Evolutionary conservation across 2,329 filamentous ascomycete genomes (phyloP).

Genomic region (Exophiala dermatitidis): DNA sequence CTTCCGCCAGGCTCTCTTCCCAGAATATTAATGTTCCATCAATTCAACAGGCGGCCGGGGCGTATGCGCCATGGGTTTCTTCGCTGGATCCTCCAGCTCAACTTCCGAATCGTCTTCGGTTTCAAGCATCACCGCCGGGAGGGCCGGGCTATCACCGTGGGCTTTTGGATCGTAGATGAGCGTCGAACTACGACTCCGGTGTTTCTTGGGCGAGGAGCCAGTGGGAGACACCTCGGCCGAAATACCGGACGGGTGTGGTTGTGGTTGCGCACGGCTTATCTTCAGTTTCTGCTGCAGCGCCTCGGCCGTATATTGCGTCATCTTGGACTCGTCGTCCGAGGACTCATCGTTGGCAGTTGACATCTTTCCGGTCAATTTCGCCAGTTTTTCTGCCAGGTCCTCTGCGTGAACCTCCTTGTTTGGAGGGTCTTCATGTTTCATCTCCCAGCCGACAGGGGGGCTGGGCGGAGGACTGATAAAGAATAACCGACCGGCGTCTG

Average conservation of each 20-base stretch:
- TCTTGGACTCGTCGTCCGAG: constrained; percentile 12
- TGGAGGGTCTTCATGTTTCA: constrained; percentile 55
- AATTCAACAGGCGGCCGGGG: constrained; percentile 50
- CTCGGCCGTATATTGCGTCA: constrained; percentile 18
- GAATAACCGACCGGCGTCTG: constrained; percentile 55
- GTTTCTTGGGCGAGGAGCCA: constrained; percentile 29
- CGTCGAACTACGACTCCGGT: constrained; percentile 48
- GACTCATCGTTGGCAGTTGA: constrained; percentile 6
- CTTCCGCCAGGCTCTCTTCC: neutral
- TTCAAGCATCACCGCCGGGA: constrained; percentile 59
- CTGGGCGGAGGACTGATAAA: constrained; percentile 59
- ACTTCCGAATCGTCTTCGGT: constrained; percentile 46
- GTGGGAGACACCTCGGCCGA: constrained; percentile 19
- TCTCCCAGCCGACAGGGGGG: constrained; percentile 59
- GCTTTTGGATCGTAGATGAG: constrained; percentile 58
- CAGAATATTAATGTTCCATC: constrained; percentile 37
- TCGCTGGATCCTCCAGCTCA: constrained; percentile 41
- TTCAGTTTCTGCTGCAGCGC: constrained; percentile 18
- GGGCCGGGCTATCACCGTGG: constrained; percentile 51
- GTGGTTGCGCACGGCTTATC: constrained; percentile 6
- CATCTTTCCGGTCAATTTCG: constrained; percentile 43
- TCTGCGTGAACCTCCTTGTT: constrained; percentile 60
- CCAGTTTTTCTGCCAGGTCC: constrained; percentile 52
- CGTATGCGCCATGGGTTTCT: constrained; percentile 46
- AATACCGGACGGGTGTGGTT: constrained; percentile 1